These are phyloP conservation scores for Stenocarpella maydis DNA, from an alignment of 2,329 filamentous ascomycete species.

Conservation along the genomic window DNA sequence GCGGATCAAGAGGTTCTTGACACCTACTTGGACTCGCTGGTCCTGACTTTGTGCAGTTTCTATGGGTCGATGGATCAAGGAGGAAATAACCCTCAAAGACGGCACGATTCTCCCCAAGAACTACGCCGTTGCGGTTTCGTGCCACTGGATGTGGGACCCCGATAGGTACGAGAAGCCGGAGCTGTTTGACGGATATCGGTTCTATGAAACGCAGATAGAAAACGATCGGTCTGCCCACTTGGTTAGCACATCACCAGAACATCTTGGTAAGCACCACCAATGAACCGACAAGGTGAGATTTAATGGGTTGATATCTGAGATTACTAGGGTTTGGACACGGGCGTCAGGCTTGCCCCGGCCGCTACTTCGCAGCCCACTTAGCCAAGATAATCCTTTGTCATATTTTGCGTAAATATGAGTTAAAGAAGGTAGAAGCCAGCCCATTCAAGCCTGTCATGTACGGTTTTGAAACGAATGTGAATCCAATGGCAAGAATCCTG, in stretches of 20 bases:
- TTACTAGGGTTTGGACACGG: not conserved
- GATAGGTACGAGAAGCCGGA: not conserved
- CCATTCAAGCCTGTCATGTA: not conserved
- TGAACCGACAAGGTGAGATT: not conserved
- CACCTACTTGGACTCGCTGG: no score
- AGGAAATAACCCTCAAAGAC: not conserved
- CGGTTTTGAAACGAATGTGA: not conserved
- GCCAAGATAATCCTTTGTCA: not conserved
- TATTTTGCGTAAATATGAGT: not conserved
- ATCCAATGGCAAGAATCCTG: not conserved
- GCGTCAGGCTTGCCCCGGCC: not conserved
- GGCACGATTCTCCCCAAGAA: not conserved
- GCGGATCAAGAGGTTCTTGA: not conserved
- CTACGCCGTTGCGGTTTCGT: not conserved
- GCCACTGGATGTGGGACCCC: not conserved
- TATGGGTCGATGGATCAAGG: not conserved
- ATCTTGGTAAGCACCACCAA: not conserved
- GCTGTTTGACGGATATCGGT: not conserved
- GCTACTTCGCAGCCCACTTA: not conserved
- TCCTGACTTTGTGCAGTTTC: not conserved
- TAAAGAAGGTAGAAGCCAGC: not conserved
- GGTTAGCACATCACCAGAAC: not conserved
- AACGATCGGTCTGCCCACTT: not conserved
- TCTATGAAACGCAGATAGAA: not conserved
- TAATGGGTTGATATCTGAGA: not conserved